Evolutionary conservation across 495 filamentous ascomycete genomes (phyloP).

Genomic region (Penicillium crystallinum): DNA sequence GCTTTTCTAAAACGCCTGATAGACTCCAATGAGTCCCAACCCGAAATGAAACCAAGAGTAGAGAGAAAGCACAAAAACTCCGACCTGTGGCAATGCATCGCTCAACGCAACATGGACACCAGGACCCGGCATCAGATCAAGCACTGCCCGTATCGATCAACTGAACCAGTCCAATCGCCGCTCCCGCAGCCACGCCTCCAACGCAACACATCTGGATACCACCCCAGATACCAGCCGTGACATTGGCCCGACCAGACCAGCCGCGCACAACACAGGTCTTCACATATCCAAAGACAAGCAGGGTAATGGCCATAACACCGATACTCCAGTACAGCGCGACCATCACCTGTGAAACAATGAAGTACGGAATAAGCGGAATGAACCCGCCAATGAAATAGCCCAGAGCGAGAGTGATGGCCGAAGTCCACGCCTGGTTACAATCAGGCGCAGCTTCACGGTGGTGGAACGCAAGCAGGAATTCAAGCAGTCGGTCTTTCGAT

Average conservation of each 20-base stretch:
- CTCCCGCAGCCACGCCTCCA: constrained; percentile 60
- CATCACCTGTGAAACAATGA: constrained; percentile 53
- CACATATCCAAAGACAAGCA: constrained; percentile 66
- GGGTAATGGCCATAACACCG: constrained; percentile 58
- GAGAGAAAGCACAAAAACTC: neutral
- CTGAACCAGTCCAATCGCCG: constrained; percentile 57
- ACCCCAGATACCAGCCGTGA: constrained; percentile 39
- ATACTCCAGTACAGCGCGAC: constrained; percentile 64
- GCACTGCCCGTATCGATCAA: constrained; percentile 33
- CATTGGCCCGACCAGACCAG: constrained; percentile 34
- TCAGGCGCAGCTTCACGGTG: constrained; percentile 47
- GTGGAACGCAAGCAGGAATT: constrained; percentile 55
- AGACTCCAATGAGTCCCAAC: neutral
- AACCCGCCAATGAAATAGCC: constrained; percentile 72
- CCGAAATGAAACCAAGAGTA: neutral
- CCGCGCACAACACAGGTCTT: constrained; percentile 55
- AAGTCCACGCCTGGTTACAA: constrained; percentile 52
- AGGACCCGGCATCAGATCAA: neutral
- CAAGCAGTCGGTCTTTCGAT: constrained; percentile 43
- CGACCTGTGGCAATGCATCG: neutral
- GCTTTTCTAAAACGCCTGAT: neutral
- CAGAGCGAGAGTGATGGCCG: constrained; percentile 57
- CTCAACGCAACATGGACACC: neutral
- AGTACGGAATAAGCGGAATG: constrained; percentile 68
- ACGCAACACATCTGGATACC: constrained; percentile 63